A percentile compares a stretch with the other conserved stretches of the same genome.
Conservation (phyloP, 1,284 basidiomycete genomes). For the Agroathelia rolfsii region DNA sequence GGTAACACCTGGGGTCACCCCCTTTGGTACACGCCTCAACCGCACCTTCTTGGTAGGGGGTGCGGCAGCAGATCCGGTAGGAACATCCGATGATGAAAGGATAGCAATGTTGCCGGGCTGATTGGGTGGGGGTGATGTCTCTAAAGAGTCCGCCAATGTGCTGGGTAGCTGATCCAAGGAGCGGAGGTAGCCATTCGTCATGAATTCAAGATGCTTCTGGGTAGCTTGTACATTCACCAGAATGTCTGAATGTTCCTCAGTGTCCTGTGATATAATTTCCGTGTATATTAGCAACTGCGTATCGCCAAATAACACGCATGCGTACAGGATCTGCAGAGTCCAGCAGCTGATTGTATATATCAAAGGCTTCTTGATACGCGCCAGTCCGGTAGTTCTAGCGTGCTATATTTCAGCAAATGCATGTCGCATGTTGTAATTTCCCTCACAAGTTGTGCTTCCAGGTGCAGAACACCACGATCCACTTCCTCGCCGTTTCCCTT, state of each 20-base stretch:
- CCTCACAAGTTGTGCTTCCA: slow-evolving; percentile 79
- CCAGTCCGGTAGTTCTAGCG: slow-evolving; percentile 68
- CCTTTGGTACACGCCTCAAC: slow-evolving; percentile 57
- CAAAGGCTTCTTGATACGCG: slow-evolving; percentile 59
- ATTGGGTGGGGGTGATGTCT: slow-evolving; percentile 47
- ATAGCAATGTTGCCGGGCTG: too few species aligned
- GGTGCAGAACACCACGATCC: slow-evolving; percentile 59
- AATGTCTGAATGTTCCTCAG: slow-evolving; percentile 83
- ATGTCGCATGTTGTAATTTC: slow-evolving; percentile 1
- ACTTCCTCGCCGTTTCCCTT: slow-evolving; percentile 31
- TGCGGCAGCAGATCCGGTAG: slow-evolving; percentile 20
- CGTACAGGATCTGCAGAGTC: slow-evolving; percentile 65
- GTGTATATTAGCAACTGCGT: not conserved
- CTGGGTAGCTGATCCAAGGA: slow-evolving; percentile 49
- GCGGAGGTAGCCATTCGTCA: slow-evolving; percentile 57
- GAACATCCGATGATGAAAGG: slow-evolving; percentile 29
- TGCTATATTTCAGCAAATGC: slow-evolving; percentile 6
- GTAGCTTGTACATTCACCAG: slow-evolving; percentile 74
- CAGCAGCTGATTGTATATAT: slow-evolving; percentile 70
- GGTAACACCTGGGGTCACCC: slow-evolving; percentile 64
- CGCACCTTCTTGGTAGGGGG: slow-evolving; percentile 41
- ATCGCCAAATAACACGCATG: slow-evolving; percentile 14
- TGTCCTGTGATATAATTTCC: slow-evolving; percentile 43
- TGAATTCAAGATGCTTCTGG: slow-evolving; percentile 73
- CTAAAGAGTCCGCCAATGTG: slow-evolving; percentile 40